These are phyloP conservation scores for Auriculariales sp. DNA, from an alignment of 768 basidiomycete genomes.

Conservation along the genomic window DNA sequence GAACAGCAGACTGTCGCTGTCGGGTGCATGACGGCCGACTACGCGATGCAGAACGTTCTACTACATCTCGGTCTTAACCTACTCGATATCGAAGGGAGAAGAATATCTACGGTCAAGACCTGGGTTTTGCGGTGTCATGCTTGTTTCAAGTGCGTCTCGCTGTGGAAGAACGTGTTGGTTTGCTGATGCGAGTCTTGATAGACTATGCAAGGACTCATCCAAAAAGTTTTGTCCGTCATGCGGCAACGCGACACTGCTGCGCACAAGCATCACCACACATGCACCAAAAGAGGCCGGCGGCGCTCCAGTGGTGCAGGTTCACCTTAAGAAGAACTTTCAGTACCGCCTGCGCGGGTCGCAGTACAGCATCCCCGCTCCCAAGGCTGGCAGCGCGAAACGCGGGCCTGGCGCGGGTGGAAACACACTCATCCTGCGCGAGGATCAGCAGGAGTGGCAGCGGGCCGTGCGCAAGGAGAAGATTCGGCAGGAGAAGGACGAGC, in stretches of 20 bases:
- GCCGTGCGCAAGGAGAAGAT: constrained; percentile 68
- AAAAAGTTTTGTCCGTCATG: constrained; percentile 98
- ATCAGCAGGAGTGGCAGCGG: constrained; percentile 75
- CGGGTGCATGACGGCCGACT: constrained; percentile 97
- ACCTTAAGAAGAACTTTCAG: constrained; percentile 93
- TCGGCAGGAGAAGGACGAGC: constrained; percentile 65
- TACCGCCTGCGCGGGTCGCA: constrained; percentile 83
- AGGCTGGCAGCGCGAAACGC: constrained; percentile 73
- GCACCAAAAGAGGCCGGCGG: constrained; percentile 42
- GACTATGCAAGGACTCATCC: constrained; percentile 88
- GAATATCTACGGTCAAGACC: constrained; percentile 80
- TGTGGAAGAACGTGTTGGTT: not conserved
- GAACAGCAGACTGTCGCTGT: constrained; percentile 33
- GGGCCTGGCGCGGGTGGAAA: constrained; percentile 68
- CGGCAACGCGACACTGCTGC: constrained; percentile 80
- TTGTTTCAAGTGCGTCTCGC: constrained; percentile 81
- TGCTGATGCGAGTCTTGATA: constrained; percentile 17
- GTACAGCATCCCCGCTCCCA: constrained; percentile 85
- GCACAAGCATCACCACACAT: constrained; percentile 79
- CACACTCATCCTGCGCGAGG: constrained; percentile 85
- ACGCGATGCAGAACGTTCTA: constrained; percentile 96
- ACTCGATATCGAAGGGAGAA: constrained; percentile 79
- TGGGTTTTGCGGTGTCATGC: constrained; percentile 97
- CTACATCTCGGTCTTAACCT: constrained; percentile 88
- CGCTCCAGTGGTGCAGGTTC: constrained; percentile 64